Conservation (phyloP, 225 moss, liverwort and hornwort species). For the Physcomitrellopsis africana region DNA sequence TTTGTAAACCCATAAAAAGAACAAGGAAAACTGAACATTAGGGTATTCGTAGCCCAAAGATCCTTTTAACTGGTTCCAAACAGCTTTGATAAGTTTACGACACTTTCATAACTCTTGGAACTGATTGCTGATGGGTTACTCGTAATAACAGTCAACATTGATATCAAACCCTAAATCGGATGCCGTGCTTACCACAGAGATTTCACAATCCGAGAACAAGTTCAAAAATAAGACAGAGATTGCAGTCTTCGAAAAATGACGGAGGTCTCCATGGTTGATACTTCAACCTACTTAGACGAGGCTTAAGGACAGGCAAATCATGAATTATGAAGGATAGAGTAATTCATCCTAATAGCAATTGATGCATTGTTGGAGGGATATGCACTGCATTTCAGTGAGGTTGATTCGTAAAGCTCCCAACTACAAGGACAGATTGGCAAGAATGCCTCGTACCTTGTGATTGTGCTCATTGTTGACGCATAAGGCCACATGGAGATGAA, state of each 20-base stretch:
- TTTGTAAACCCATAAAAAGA: background rate
- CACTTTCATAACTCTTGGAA: background rate
- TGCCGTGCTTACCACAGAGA: no score
- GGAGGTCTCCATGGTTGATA: no score
- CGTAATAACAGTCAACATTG: background rate
- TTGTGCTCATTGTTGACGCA: conserved; percentile 47
- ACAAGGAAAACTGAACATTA: background rate
- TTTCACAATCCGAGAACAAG: no score
- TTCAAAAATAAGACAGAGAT: no score
- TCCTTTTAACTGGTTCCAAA: conserved; percentile 4
- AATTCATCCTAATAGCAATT: no score
- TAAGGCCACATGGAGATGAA: conserved; percentile 54
- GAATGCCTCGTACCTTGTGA: conserved; percentile 38
- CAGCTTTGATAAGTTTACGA: background rate
- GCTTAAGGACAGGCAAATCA: no score
- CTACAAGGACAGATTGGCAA: conserved; percentile 1
- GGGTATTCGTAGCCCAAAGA: background rate
- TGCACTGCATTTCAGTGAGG: conserved; percentile 1
- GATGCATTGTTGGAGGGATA: no score
- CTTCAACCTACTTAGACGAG: no score
- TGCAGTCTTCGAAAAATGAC: no score
- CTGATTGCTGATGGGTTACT: background rate
- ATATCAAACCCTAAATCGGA: no score
- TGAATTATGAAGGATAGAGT: no score
- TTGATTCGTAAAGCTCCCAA: background rate